Evolutionary conservation across 2,329 filamentous ascomycete species (phyloP).

Genomic region (Lasiodiplodia gonubiensis): DNA sequence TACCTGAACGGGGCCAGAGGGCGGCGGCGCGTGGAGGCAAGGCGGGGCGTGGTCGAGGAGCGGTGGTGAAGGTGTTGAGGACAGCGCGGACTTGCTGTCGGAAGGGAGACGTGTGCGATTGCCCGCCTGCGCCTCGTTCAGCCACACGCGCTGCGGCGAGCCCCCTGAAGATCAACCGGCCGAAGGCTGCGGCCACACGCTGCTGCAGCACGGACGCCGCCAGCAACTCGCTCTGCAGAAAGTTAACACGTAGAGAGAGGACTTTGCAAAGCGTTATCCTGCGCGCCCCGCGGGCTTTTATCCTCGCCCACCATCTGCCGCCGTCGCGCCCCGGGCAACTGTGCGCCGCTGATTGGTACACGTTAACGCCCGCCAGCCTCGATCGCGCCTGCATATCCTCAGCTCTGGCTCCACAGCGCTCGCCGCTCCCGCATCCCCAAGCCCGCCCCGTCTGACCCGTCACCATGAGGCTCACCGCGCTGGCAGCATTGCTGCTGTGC

Average conservation of each 20-base stretch:
- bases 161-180: slow-evolving; percentile 21
- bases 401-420: slow-evolving; percentile 32
- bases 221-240: neutral
- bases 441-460: neutral
- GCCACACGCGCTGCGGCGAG: neutral
- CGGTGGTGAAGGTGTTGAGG: neutral
- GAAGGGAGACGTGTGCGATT: slow-evolving; percentile 11
- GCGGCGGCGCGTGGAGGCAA: neutral
- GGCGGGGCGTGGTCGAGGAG: neutral
- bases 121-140: neutral
- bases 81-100: neutral
- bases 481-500: slow-evolving; percentile 72
- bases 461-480: slow-evolving; percentile 71
- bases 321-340: neutral
- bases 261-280: neutral
- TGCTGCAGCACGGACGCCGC: slow-evolving; percentile 15
- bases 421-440: slow-evolving; percentile 31
- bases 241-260: neutral
- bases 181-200: neutral
- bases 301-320: slow-evolving; percentile 14
- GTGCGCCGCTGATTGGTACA: slow-evolving; percentile 23
- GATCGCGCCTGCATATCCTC: slow-evolving; percentile 29
- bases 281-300: slow-evolving; percentile 6
- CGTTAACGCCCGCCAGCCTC: slow-evolving; percentile 2
- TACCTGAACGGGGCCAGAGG: slow-evolving; percentile 1